A percentile compares a stretch with the other conserved stretches of the same genome.
Conservation (phyloP, 2,329 filamentous ascomycete genomes). For the Bertia moriformis region DNA sequence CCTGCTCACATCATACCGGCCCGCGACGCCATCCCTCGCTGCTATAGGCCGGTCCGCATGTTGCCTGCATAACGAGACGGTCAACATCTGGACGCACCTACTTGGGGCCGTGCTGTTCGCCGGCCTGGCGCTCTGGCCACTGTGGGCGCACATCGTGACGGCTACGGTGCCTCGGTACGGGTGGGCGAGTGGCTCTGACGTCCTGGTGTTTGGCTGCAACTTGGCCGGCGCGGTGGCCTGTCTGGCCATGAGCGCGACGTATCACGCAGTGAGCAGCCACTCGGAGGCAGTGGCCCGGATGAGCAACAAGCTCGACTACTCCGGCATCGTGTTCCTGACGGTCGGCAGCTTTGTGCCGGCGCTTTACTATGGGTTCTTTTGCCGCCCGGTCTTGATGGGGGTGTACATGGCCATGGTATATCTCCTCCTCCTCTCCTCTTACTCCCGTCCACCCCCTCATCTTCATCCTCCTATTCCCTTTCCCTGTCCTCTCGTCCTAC, state of each 20-base stretch:
- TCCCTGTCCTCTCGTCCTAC: not conserved
- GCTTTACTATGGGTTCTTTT: conserved; percentile 75
- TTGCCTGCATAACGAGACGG: conserved; percentile 42
- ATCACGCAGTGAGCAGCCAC: conserved; percentile 75
- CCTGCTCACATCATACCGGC: conserved; percentile 38
- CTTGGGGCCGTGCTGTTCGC: conserved; percentile 49
- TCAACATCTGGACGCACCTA: conserved; percentile 51
- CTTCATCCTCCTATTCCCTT: not conserved
- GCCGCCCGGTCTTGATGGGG: conserved; percentile 46
- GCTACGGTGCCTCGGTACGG: conserved; percentile 47
- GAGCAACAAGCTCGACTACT: conserved; percentile 88
- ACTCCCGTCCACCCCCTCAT: not conserved
- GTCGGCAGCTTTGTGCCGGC: conserved; percentile 83
- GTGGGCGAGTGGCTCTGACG: conserved; percentile 43
- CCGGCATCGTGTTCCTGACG: conserved; percentile 83
- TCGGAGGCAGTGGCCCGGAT: conserved; percentile 62
- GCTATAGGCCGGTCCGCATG: conserved; percentile 27
- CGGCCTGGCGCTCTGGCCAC: conserved; percentile 14
- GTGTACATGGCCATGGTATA: conserved; percentile 64
- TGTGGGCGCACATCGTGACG: too few relatives aligned
- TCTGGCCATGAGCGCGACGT: conserved; percentile 70
- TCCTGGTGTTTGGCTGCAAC: conserved; percentile 65
- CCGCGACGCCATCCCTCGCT: conserved; percentile 25
- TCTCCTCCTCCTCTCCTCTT: too few relatives aligned
- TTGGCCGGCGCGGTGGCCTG: conserved; percentile 61